phyloP scores from a whole-genome alignment of 2,329 filamentous ascomycete species.

The Aspergillus sp. region DNA sequence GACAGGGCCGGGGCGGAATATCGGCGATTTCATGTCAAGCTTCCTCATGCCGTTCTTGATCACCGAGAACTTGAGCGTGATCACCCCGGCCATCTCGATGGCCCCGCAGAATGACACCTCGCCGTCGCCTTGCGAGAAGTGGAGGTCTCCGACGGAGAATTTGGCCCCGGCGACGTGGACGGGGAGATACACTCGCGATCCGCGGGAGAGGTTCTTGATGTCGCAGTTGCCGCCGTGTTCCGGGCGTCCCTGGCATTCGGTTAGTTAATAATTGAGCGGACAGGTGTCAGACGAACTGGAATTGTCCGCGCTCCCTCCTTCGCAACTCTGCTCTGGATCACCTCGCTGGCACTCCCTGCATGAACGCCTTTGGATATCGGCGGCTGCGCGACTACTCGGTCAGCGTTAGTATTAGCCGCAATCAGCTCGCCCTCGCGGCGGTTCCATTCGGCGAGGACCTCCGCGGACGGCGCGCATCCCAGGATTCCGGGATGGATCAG shows the following conservation, averaged over 20 bases:
- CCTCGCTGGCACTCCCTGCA: conserved; percentile 53
- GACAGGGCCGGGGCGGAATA: conserved; percentile 78
- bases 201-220: conserved; percentile 75
- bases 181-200: conserved; percentile 75
- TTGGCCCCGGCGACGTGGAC: conserved; percentile 81
- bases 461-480: conserved; percentile 73
- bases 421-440: conserved; percentile 73
- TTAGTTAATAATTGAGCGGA: not conserved
- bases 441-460: conserved; percentile 76
- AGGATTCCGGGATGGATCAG: conserved; percentile 88
- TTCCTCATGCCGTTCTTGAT: conserved; percentile 71
- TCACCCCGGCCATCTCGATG: conserved; percentile 88
- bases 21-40: conserved; percentile 68
- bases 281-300: conserved; percentile 41
- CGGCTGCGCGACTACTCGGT: conserved; percentile 65
- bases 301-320: conserved; percentile 76
- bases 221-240: conserved; percentile 89
- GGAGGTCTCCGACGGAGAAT: conserved; percentile 80
- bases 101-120: conserved; percentile 84
- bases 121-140: conserved; percentile 81
- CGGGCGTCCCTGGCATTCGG: conserved; percentile 49
- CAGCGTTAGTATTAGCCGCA: conserved; percentile 52
- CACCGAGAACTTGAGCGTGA: conserved; percentile 82
- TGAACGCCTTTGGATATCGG: conserved; percentile 65
- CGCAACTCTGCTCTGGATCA: conserved; percentile 57